Conservation (phyloP, 2,329 filamentous ascomycete species). For the Trichoderma polysporum region DNA sequence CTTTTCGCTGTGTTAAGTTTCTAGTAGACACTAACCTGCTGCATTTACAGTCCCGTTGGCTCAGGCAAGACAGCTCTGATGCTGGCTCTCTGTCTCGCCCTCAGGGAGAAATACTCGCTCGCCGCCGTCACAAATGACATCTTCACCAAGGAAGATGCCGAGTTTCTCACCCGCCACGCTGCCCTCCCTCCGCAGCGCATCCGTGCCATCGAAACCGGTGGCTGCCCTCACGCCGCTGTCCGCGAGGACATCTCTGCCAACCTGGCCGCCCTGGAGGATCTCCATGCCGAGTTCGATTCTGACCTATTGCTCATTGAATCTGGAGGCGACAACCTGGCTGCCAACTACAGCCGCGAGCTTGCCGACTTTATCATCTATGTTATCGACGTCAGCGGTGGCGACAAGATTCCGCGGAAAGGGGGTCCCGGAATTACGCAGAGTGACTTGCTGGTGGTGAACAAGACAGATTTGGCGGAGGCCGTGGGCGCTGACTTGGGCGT, state of each 20-base stretch:
- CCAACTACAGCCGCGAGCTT: slow-evolving; percentile 92
- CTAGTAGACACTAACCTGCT: background rate
- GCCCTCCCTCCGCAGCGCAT: slow-evolving; percentile 83
- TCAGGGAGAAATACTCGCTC: slow-evolving; percentile 79
- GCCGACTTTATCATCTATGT: slow-evolving; percentile 99
- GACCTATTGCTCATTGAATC: slow-evolving; percentile 92
- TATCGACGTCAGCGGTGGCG: slow-evolving; percentile 92
- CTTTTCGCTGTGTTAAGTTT: background rate
- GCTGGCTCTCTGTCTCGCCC: slow-evolving; percentile 83
- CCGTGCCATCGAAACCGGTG: slow-evolving; percentile 94
- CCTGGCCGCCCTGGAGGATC: slow-evolving; percentile 84
- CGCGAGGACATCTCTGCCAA: slow-evolving; percentile 96
- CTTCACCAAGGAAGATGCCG: slow-evolving; percentile 96
- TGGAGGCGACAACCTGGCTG: slow-evolving; percentile 93
- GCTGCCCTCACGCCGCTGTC: slow-evolving; percentile 94
- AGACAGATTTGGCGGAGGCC: slow-evolving; percentile 89
- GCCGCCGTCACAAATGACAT: slow-evolving; percentile 98
- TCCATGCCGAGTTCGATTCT: slow-evolving; percentile 75
- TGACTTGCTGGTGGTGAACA: slow-evolving; percentile 91
- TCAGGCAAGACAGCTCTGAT: slow-evolving; percentile 97
- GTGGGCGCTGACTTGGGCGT: slow-evolving; percentile 87
- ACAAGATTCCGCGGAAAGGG: slow-evolving; percentile 95
- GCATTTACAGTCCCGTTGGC: slow-evolving; percentile 71
- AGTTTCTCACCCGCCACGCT: slow-evolving; percentile 86
- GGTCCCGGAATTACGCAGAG: slow-evolving; percentile 96